phyloP scores from a whole-genome alignment of 1,284 basidiomycete genomes.

The Hypsizygus ulmarius region DNA sequence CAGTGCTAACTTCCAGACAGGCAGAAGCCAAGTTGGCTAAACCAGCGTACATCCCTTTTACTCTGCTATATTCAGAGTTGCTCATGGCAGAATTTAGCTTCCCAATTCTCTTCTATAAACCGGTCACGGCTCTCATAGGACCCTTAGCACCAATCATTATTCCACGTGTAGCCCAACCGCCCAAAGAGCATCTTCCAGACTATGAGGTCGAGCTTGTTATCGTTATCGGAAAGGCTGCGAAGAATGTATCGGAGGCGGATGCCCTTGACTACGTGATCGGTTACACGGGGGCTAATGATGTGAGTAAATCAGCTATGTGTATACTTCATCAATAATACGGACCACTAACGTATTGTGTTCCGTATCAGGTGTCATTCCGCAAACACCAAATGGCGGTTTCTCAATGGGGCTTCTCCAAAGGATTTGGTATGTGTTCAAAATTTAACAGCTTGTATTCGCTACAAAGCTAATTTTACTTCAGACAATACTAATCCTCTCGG shows the following conservation, averaged over 20 bases:
- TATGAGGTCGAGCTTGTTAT: conserved; percentile 89
- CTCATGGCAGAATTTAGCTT: conserved; percentile 36
- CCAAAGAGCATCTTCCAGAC: conserved; percentile 73
- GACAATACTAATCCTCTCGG: conserved; percentile 78
- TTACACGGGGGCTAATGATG: conserved; percentile 80
- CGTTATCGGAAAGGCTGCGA: conserved; percentile 79
- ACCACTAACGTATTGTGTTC: neutral
- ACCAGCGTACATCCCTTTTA: conserved; percentile 49
- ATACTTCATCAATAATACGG: neutral
- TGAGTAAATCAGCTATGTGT: conserved; percentile 29
- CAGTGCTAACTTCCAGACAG: conserved; percentile 31
- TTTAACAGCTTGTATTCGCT: neutral
- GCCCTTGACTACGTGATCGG: conserved; percentile 82
- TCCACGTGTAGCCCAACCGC: conserved; percentile 67
- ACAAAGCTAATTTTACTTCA: conserved; percentile 22
- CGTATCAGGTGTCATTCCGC: conserved; percentile 66
- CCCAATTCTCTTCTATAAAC: conserved; percentile 82
- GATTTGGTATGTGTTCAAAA: conserved; percentile 54
- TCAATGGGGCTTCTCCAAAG: conserved; percentile 86
- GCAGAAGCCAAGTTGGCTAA: conserved; percentile 62
- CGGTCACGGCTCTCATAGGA: conserved; percentile 67
- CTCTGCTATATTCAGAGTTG: neutral
- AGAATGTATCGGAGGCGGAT: conserved; percentile 72
- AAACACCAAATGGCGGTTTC: conserved; percentile 73
- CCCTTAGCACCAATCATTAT: conserved; percentile 67